Evolutionary conservation across 2,329 filamentous ascomycete species (phyloP), one percentile per base, ranked within the genome.

Genomic region (Pestalotiopsis sp.): DNA sequence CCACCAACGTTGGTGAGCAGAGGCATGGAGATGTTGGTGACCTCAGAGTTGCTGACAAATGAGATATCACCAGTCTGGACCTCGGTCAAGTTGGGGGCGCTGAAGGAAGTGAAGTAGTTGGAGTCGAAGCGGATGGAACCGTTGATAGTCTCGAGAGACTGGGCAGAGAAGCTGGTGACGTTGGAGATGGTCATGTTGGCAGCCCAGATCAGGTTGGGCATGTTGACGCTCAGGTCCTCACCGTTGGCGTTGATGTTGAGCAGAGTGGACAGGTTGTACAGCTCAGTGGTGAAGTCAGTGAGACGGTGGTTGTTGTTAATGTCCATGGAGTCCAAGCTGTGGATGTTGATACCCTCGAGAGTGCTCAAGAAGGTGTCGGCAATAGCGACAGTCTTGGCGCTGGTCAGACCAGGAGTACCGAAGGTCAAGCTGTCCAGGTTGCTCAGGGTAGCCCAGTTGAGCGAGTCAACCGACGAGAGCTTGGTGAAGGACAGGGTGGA

Each of bases 291-390:
- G 83, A 97, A 92, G 70, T 84, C 85, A 77, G 87, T 88, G 74
- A 99, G 86, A 78, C 91, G 91, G 70, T 83, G 84, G 89, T 98
- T 98, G 90, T 97, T 97, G 87, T 93, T 91, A 81, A 99, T 91
- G 79, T 92, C 85, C 78, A 99, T 88, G 72, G 83, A 85, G 67
- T 88, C 86, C 66, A 94, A 90, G n/a, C 86, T 86, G 71, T 88
- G 81, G 71, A 98, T 86, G 78, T 94, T 92, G 79, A 99, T 92
- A 77, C 94, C 94, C 72, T 91, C 85, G 69, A 99, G 88, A 72
- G 87, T 89, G 78, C 84, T 87, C 74, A 99, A 88, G 81, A 91
- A 89, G 64, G 96, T 99, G 85, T 99, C 96, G 81, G 89, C 88
- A 78, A 99, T 94, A 73, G 83, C 81, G 73, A 99, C 87, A 71